Evolutionary conservation across 2,329 filamentous ascomycete genomes (phyloP).

Genomic region (Trichoderma arundinaceum): DNA sequence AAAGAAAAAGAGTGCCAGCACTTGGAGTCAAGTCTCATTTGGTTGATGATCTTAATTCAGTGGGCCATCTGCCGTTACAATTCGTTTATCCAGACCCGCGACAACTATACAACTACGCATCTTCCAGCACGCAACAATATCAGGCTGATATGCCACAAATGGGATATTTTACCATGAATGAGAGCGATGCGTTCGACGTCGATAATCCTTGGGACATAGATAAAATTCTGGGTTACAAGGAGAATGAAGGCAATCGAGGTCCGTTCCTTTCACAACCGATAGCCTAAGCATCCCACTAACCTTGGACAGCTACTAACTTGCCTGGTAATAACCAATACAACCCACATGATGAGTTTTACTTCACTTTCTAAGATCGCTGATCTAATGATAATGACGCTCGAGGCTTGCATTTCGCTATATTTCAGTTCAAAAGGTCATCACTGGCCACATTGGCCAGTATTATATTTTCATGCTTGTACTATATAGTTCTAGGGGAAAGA

Average conservation of each 20-base stretch:
- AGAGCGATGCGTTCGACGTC: constrained; percentile 37
- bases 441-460: background rate
- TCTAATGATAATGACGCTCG: background rate
- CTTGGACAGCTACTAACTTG: background rate
- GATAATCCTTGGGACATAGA: constrained; percentile 37
- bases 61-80: constrained; percentile 34
- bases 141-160: constrained; percentile 28
- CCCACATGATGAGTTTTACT: constrained; percentile 12
- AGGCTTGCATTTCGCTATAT: background rate
- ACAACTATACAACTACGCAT: constrained; percentile 32
- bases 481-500: background rate
- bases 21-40: constrained; percentile 32
- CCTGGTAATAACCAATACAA: constrained; percentile 8
- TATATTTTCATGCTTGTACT: background rate
- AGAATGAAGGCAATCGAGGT: constrained; percentile 35
- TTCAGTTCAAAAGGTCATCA: too few species aligned
- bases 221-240: constrained; percentile 33
- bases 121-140: constrained; percentile 22
- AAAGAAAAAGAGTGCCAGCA: constrained; percentile 24
- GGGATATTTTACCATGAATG: constrained; percentile 33
- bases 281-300: background rate
- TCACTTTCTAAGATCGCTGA: background rate
- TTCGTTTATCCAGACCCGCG: constrained; percentile 32
- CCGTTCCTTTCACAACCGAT: background rate
- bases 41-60: constrained; percentile 33